Conservation (phyloP, 148 eudicot species). For the Polygonum aviculare region DNA sequence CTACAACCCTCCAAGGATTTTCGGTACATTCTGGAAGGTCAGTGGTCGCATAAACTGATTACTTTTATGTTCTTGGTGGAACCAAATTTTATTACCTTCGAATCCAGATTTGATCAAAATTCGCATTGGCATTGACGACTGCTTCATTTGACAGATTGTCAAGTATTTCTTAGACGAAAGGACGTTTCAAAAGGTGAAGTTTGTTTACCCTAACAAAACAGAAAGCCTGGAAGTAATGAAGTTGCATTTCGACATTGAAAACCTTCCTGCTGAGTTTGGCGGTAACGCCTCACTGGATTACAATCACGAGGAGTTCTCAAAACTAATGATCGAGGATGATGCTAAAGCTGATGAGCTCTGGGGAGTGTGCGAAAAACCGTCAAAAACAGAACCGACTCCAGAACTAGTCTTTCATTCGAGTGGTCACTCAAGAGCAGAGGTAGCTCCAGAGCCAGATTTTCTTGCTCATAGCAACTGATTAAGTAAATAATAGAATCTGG, state of each 20-base stretch:
- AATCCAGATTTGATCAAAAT: background rate
- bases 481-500: background rate
- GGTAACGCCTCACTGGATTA: conserved; percentile 8
- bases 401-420: background rate
- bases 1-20: conserved; percentile 77
- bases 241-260: conserved; percentile 9
- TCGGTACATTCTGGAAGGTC: conserved; percentile 79
- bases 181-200: conserved; percentile 10
- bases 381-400: background rate
- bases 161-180: conserved; percentile 8
- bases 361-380: background rate
- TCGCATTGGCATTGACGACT: background rate
- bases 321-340: conserved; percentile 6
- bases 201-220: conserved; percentile 9
- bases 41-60: background rate
- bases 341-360: background rate
- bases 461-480: background rate
- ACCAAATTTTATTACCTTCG: background rate
- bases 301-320: conserved; percentile 10
- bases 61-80: background rate
- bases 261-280: conserved; percentile 9
- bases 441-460: conserved; percentile 3
- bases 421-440: conserved; percentile 1
- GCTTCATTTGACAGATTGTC: conserved; percentile 1
- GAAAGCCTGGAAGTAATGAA: conserved; percentile 7